Evolutionary conservation across 768 basidiomycete species (phyloP), one percentile per base, ranked within the genome.

Genomic region (Rhizopogon vinicolor): DNA sequence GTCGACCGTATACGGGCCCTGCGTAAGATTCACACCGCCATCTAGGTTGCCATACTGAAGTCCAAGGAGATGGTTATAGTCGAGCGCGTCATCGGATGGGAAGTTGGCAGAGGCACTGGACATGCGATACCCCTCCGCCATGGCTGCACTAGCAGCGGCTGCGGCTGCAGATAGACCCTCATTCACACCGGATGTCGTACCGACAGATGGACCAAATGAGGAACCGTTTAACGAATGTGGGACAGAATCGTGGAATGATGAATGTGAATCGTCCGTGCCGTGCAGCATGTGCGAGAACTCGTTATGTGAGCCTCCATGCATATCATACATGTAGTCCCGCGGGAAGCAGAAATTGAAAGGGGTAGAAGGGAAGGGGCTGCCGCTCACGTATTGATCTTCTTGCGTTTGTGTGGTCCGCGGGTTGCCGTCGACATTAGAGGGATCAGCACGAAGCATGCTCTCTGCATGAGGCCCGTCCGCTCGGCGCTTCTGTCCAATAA

Each of bases 391-490:
- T 31, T 71, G 68, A 54, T 82, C 78, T 59, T 75, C 66, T 60
- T 72, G 71, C 58, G 63, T 58, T 59, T 62, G 60, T 57, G 60
- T 46, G 54, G 65, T 52, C 51, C 62, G 60, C 53, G 65, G 67
- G 33, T 68, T 65, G 45, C 71, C 70, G 54, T 80, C 74, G 31
- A 84, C 66, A 48, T 80, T 76, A 18, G 86, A 83, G 3, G 87
- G 86, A 73, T 93, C 91, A 46, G 82, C 87, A 44, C 90, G 86
- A 53, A 93, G 69, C 74, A 89, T 79, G 64, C 87, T 89, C 68
- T 93, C 91, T 52, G 75, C 80, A 63, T 89, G 91, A 40, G 89
- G 85, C n/a, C 83, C 77, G 55, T 91, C 89, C 10, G 91, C 91
- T 44, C 86, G 83, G 50, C 91, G 84, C 73, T 93, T 93, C 58